Evolutionary conservation across 768 basidiomycete species (phyloP), one percentile per base, ranked within the genome.

Genomic region (Jaapia argillacea): DNA sequence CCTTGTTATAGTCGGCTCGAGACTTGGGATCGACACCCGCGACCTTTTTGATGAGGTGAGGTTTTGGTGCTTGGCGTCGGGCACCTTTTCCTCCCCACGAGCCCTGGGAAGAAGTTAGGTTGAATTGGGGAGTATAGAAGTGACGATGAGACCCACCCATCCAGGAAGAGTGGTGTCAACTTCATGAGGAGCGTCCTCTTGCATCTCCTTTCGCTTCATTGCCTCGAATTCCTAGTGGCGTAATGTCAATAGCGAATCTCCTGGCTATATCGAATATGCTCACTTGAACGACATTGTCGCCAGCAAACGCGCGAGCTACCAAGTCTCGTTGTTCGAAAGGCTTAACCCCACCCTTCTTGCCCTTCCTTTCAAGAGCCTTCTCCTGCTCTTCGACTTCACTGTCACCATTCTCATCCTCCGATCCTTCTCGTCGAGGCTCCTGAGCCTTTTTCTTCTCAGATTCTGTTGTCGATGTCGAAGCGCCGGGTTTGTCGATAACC

Each of bases 291-390:
- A 98, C 94, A 50, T 98, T 89, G 60, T 99, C 96, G 2, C 91
- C 93, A 1, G 93, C 94, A 66, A 99, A 99, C 0, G 96, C 96
- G 43, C 80, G 79, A 1, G 92, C 87, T 10, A 99, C 92, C 10
- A 98, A 69, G 51, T 98, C 91, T 28, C 88, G 73, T 60, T 98
- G 94, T 58, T 86, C 71, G 63, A 97, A 91, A 1, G 86, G 85
- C 42, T 71, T 74, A 0, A 76, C 58, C 20, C 66, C 66, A 39
- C 56, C 59, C 33, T 52, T 51, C 54, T 67, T 42, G 41, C 62
- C 57, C 51, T 66, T 75, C 42, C 50, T 43, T 41, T 60, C 57
- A 1, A 72, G 53, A 0, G 55, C 54, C 36, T 64, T 63, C 53
- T 85, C 85, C 52, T 85, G 86, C 21, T 74, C 80, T 26, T 83